Conservation (phyloP, 306 rosid species). For the Prinsepia uniflora region DNA sequence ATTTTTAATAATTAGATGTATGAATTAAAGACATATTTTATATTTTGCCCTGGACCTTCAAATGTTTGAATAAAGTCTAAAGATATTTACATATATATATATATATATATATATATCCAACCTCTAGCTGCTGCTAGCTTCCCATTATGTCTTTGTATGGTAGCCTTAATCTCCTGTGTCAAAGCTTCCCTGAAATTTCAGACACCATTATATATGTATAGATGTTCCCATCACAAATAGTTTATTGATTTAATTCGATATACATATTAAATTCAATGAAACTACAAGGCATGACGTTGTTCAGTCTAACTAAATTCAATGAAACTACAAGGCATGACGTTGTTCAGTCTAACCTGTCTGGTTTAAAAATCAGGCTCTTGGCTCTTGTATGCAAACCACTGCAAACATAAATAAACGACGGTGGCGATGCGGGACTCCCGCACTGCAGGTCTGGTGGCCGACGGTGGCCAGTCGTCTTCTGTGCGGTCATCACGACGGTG, state of each 20-base stretch:
- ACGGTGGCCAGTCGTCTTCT: too few species aligned
- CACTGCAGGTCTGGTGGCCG: too few species aligned
- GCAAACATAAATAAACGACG: constrained; percentile 28
- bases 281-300: background rate
- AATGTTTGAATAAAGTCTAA: too few species aligned
- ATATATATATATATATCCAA: constrained; percentile 17
- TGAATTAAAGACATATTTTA: too few species aligned
- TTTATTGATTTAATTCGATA: background rate
- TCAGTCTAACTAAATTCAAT: too few species aligned
- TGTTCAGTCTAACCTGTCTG: constrained; percentile 57
- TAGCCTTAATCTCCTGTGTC: constrained; percentile 50
- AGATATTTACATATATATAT: too few species aligned
- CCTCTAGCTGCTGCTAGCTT: constrained; percentile 45
- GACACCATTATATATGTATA: background rate
- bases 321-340: too few species aligned
- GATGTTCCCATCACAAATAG: background rate
- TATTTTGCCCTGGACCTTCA: too few species aligned
- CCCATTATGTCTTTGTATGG: constrained; percentile 61
- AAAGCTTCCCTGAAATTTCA: constrained; percentile 66
- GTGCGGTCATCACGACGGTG: too few species aligned
- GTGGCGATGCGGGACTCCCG: too few species aligned
- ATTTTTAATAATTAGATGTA: too few species aligned
- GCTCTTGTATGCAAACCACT: constrained; percentile 83
- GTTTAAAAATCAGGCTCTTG: constrained; percentile 64
- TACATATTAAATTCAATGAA: background rate